Percentiles rank a stretch among this genome's conserved stretches.
These are phyloP conservation scores for Aspergillus egyptiacus DNA, from an alignment of 495 filamentous ascomycete species.

Conservation along the genomic window DNA sequence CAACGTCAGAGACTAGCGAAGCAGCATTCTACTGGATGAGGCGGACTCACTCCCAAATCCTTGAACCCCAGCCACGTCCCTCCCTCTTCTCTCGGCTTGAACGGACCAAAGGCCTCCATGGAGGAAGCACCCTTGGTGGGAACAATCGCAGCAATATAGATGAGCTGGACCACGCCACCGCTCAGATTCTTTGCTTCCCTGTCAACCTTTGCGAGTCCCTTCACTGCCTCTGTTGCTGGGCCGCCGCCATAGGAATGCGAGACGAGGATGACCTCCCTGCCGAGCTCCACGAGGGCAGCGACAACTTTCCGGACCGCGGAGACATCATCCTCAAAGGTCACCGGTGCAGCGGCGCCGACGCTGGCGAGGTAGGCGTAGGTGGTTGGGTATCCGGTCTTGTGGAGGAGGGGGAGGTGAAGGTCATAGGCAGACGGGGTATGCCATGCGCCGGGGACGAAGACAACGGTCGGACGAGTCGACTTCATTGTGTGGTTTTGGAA, in stretches of 20 bases:
- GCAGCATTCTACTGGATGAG: no score
- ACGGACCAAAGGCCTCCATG: not conserved
- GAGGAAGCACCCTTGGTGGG: not conserved
- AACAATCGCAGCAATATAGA: not conserved
- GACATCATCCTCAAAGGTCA: not conserved
- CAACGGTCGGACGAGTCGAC: constrained; percentile 5
- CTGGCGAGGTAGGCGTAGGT: not conserved
- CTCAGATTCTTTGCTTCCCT: not conserved
- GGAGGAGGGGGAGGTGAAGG: not conserved
- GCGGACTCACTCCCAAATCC: not conserved
- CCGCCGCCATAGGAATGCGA: not conserved
- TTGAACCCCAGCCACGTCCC: not conserved
- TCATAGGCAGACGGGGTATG: not conserved
- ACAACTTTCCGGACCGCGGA: not conserved
- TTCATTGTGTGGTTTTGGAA: no score
- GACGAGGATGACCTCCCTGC: not conserved
- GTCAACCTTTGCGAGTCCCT: not conserved
- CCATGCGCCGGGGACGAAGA: constrained; percentile 7
- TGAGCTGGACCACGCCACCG: not conserved
- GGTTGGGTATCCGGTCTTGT: not conserved
- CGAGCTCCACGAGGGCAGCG: not conserved
- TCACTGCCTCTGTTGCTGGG: not conserved
- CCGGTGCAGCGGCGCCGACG: not conserved
- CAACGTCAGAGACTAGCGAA: not conserved
- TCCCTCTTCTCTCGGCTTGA: not conserved